These are phyloP conservation scores for Eucalyptus victrix DNA, from an alignment of 345 rosid species.

Conservation along the genomic window DNA sequence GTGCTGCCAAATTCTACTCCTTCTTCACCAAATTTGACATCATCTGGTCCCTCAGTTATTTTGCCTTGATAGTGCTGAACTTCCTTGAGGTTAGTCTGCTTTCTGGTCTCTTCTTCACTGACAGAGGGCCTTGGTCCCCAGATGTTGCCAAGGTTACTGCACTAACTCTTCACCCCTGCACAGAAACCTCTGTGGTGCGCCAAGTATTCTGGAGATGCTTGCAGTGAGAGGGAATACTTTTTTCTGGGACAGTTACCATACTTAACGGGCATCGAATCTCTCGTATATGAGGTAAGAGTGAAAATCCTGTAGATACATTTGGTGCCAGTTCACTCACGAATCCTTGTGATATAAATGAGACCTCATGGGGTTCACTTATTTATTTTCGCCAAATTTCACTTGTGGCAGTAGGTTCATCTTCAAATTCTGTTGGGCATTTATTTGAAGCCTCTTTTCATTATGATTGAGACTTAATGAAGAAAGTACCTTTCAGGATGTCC, in stretches of 20 bases:
- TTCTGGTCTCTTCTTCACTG: background rate
- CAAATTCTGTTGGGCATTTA: background rate
- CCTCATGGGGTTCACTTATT: background rate
- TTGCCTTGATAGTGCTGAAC: constrained; percentile 58
- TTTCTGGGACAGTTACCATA: constrained; percentile 90
- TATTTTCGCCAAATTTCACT: background rate
- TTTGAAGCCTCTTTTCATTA: background rate
- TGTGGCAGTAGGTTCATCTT: background rate
- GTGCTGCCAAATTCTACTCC: constrained; percentile 58
- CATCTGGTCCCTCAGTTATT: constrained; percentile 80
- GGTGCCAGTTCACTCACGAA: background rate
- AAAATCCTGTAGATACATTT: background rate
- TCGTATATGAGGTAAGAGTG: constrained; percentile 57
- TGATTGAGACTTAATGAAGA: background rate
- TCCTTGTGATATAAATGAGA: background rate
- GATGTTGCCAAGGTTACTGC: background rate
- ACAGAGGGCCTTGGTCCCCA: background rate
- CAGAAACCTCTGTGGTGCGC: constrained; percentile 95
- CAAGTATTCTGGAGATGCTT: constrained; percentile 25
- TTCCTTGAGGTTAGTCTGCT: constrained; percentile 68
- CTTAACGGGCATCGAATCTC: constrained; percentile 56
- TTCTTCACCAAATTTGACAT: constrained; percentile 44
- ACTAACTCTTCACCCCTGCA: background rate
- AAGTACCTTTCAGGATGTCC: background rate
- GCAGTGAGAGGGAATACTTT: constrained; percentile 66